These are phyloP conservation scores for Pichia sp. DNA, from an alignment of 1,139 yeast species.

Conservation along the genomic window DNA sequence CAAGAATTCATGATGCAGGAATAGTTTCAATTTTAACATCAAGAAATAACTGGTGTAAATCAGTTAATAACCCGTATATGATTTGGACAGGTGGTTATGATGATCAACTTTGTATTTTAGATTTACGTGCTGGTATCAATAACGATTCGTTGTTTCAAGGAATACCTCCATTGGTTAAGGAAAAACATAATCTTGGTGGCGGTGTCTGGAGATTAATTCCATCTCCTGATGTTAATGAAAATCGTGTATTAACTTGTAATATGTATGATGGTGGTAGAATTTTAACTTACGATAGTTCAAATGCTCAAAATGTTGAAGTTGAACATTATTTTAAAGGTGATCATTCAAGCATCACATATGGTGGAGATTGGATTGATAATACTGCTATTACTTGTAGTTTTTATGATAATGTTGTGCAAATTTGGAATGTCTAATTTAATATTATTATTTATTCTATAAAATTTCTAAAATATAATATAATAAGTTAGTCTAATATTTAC, in stretches of 20 bases:
- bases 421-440: slow-evolving; percentile 42
- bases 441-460: not conserved
- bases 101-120: slow-evolving; percentile 65
- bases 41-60: slow-evolving; percentile 18
- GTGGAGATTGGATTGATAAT: slow-evolving; percentile 75
- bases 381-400: slow-evolving; percentile 77
- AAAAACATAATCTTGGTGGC: slow-evolving; percentile 61
- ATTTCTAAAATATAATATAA: not conserved
- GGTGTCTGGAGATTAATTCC: slow-evolving; percentile 94
- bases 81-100: slow-evolving; percentile 93
- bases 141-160: slow-evolving; percentile 40
- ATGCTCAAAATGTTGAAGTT: slow-evolving; percentile 38
- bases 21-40: slow-evolving; percentile 66
- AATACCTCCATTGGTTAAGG: slow-evolving; percentile 40
- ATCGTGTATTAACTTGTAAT: slow-evolving; percentile 67
- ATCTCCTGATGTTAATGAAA: slow-evolving; percentile 34
- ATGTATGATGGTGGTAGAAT: slow-evolving; percentile 94
- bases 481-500: slow-evolving; percentile 12
- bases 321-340: slow-evolving; percentile 52
- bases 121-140: slow-evolving; percentile 48
- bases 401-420: slow-evolving; percentile 75
- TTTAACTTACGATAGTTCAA: slow-evolving; percentile 31
- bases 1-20: slow-evolving; percentile 76
- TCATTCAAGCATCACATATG: slow-evolving; percentile 91
- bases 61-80: slow-evolving; percentile 37